Percentiles rank a stretch among this genome's conserved stretches.
Evolutionary conservation across 345 rosid genomes (phyloP).

Genomic region (Eucalyptus albens): DNA sequence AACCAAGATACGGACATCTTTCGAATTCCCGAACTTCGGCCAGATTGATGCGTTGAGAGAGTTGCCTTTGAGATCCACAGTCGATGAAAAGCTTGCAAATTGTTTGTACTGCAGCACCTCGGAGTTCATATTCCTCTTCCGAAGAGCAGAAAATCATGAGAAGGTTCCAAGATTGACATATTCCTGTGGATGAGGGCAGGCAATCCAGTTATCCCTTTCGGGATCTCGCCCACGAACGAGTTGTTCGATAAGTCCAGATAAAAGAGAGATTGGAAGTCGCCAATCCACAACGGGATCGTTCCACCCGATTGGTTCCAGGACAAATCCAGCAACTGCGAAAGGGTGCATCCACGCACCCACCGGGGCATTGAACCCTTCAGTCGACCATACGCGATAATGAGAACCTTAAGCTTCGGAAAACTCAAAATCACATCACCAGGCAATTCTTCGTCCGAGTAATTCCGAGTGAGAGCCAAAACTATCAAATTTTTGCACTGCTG

Average conservation of each 20-base stretch:
- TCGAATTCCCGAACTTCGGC: not conserved
- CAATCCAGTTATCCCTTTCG: not conserved
- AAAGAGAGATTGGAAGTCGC: not conserved
- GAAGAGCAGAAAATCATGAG: not conserved
- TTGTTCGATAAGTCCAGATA: not conserved
- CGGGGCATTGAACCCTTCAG: not conserved
- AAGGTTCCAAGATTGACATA: not conserved
- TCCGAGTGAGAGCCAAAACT: not conserved
- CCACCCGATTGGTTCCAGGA: not conserved
- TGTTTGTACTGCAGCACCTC: not conserved
- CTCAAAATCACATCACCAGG: not conserved
- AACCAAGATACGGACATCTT: not conserved
- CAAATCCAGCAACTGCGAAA: not conserved
- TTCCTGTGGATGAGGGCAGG: not conserved
- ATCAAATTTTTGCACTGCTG: not conserved
- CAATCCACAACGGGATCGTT: not conserved
- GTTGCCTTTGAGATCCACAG: not conserved
- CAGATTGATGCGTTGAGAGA: not conserved
- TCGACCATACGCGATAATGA: not conserved
- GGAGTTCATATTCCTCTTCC: not conserved
- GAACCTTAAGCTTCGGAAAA: not conserved
- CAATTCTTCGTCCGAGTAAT: not conserved
- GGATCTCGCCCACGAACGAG: not conserved
- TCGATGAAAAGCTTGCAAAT: not conserved
- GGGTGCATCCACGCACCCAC: slow-evolving; percentile 1